These are phyloP conservation scores for Neofusicoccum ribis DNA, from an alignment of 2,329 filamentous ascomycete species.

Conservation along the genomic window DNA sequence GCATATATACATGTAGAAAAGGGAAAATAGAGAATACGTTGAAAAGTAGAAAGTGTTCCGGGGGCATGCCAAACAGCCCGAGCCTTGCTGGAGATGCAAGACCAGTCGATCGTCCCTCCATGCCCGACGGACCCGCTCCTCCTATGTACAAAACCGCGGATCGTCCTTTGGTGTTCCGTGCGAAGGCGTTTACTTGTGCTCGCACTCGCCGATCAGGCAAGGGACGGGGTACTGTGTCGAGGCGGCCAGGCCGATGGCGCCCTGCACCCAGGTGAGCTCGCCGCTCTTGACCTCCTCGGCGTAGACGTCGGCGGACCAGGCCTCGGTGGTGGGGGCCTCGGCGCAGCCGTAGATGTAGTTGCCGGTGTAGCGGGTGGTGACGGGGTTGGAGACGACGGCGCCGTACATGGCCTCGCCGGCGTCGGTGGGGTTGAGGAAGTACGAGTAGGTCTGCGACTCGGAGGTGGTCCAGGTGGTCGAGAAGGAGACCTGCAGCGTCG, in stretches of 20 bases:
- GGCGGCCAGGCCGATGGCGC: constrained; percentile 41
- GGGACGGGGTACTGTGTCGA: constrained; percentile 37
- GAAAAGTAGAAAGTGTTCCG: neutral
- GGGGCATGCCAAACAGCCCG: no score
- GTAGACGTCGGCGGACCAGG: constrained; percentile 40
- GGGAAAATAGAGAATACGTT: neutral
- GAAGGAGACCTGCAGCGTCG: neutral
- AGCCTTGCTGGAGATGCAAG: neutral
- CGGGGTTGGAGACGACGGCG: constrained; percentile 41
- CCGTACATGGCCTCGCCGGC: constrained; percentile 30
- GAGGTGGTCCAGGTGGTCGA: constrained; percentile 24
- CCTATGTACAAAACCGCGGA: no score
- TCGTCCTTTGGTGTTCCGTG: no score
- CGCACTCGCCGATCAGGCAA: neutral
- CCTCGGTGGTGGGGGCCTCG: constrained; percentile 29
- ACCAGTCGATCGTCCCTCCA: neutral
- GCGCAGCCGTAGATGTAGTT: constrained; percentile 37
- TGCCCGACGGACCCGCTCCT: neutral
- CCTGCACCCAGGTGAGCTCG: constrained; percentile 42
- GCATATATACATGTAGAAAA: neutral
- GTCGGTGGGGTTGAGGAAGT: constrained; percentile 37
- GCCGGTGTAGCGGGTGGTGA: constrained; percentile 36
- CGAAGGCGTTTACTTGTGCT: neutral
- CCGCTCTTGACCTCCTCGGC: constrained; percentile 32
- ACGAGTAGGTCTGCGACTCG: constrained; percentile 33